Conservation (phyloP, 2,329 filamentous ascomycete genomes). For the Aspergillus sp. region DNA sequence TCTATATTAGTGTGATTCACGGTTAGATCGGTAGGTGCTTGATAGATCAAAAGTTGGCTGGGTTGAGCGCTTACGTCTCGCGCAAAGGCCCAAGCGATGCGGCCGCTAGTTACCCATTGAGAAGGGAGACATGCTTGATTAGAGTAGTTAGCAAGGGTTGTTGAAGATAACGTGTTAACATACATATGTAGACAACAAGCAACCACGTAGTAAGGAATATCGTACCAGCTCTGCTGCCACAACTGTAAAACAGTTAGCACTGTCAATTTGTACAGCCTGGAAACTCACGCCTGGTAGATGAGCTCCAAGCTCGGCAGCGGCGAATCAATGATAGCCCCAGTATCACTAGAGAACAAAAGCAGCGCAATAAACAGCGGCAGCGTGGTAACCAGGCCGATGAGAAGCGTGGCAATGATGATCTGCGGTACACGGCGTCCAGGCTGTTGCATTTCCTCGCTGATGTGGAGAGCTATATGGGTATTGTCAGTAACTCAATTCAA, state of each 20-base stretch:
- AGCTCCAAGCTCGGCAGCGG: neutral
- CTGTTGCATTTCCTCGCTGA: constrained; percentile 19
- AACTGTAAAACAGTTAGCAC: neutral
- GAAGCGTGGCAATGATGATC: constrained; percentile 21
- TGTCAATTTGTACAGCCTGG: neutral
- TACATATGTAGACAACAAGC: constrained; percentile 16
- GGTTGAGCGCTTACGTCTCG: neutral
- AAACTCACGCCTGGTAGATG: neutral
- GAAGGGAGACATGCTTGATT: neutral
- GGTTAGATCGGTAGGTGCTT: too few species aligned
- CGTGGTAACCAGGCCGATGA: constrained; percentile 19
- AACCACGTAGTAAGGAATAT: constrained; percentile 15
- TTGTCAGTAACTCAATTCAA: neutral
- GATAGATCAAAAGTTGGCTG: neutral
- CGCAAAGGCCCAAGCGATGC: constrained; percentile 13
- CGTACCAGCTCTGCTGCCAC: neutral
- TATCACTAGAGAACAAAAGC: neutral
- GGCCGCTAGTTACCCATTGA: constrained; percentile 11
- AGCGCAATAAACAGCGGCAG: neutral
- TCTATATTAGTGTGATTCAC: neutral
- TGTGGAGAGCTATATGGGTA: neutral
- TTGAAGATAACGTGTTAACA: neutral
- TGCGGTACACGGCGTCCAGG: constrained; percentile 20
- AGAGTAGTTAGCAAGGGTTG: neutral
- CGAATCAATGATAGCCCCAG: neutral